These are phyloP conservation scores for Neurospora sp. DNA, from an alignment of 495 filamentous ascomycete genomes.

Conservation along the genomic window DNA sequence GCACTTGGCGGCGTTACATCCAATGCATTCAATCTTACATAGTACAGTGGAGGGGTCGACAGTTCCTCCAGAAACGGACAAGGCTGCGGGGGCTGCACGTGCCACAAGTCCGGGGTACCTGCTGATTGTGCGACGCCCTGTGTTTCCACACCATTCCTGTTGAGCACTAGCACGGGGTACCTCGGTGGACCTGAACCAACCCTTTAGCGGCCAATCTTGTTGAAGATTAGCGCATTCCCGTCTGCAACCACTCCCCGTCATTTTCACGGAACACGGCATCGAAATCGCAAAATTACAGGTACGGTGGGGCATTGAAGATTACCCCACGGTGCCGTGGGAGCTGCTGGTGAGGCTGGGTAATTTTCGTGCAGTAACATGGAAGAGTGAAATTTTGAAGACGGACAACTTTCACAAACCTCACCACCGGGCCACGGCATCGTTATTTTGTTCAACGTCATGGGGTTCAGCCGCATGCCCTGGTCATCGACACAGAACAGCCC, in stretches of 20 bases:
- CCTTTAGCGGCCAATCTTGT: not conserved
- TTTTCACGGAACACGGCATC: not conserved
- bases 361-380: not conserved
- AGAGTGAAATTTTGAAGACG: not conserved
- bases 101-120: not conserved
- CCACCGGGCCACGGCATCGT: no score
- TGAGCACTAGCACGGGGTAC: not conserved
- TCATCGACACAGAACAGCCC: no score
- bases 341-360: not conserved
- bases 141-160: not conserved
- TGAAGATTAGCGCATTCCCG: not conserved
- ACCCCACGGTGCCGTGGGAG: not conserved
- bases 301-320: not conserved
- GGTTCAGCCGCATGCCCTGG: no score
- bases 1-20: not conserved
- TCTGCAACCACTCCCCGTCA: not conserved
- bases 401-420: not conserved
- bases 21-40: not conserved
- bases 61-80: not conserved
- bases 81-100: no score
- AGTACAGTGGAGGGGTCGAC: not conserved
- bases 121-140: not conserved
- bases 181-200: not conserved
- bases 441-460: no score
- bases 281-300: not conserved